Conservation (phyloP, 148 eudicot species). For the Nepenthes gracilis region DNA sequence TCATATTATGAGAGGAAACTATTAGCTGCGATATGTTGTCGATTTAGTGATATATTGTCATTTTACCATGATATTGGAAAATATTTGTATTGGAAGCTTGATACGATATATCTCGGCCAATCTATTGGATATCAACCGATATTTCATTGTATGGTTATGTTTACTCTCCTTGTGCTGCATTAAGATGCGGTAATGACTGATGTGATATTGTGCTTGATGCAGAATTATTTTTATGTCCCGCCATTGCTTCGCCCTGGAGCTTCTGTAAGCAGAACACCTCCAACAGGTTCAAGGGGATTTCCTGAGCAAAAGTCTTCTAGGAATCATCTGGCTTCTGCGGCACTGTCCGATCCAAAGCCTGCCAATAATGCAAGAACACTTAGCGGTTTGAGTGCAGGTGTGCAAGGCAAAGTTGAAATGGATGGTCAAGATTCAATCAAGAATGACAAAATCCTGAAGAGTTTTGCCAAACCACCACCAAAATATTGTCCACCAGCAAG, state of each 20-base stretch:
- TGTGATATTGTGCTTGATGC: slow-evolving; percentile 7
- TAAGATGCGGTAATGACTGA: background rate
- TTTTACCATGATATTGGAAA: too few species aligned
- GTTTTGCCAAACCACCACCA: slow-evolving; percentile 26
- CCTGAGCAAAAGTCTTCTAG: slow-evolving; percentile 38
- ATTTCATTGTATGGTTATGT: background rate
- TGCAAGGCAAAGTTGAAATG: slow-evolving; percentile 61
- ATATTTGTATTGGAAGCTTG: too few species aligned
- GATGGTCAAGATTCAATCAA: slow-evolving; percentile 41
- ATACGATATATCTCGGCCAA: too few species aligned
- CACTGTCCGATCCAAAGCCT: slow-evolving; percentile 30
- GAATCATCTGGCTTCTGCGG: slow-evolving; percentile 30
- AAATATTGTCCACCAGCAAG: slow-evolving; percentile 57
- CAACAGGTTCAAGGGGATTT: slow-evolving; percentile 33
- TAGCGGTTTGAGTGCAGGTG: slow-evolving; percentile 33
- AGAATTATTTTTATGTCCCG: slow-evolving; percentile 64
- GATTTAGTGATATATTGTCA: too few species aligned
- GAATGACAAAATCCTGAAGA: slow-evolving; percentile 34
- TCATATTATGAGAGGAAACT: too few species aligned
- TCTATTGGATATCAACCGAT: too few species aligned
- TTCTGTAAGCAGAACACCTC: slow-evolving; percentile 38
- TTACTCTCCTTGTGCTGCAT: background rate
- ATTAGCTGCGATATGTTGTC: too few species aligned
- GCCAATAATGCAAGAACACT: slow-evolving; percentile 20
- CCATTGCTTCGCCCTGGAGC: slow-evolving; percentile 50